Evolutionary conservation across 176 grass and related monocot species (phyloP), one percentile per base, ranked within the genome.

Genomic region (Zizania latifolia): DNA sequence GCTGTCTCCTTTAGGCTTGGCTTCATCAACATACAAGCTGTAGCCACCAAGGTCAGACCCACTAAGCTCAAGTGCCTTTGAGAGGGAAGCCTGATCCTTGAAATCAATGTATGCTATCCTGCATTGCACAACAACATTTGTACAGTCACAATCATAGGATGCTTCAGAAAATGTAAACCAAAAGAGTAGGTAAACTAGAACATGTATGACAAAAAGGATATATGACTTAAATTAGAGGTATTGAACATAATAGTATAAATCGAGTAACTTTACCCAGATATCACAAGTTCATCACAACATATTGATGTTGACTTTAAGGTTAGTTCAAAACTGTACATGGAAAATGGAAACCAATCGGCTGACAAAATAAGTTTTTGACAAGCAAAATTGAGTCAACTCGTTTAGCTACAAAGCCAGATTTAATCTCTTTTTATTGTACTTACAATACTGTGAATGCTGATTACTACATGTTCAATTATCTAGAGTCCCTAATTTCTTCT

Each of bases 91-190:
- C 59, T 86, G 74, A 8, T 85, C 91, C 1, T 46, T 41, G 6
- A 98, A 92, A 82, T 98, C 94, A 9, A 98, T 59, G 84, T 92
- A 98, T 33, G 94, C 94, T 16, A 93, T 89, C 51, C 94, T 98
- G 81, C 43, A 84, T 10, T 62, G 6, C 30, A 16, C 6, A n/a
- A n/a, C n/a, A 75, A 3, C 13, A 71, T 61, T 24, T 13, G n/a
- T 39, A 40, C 10, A 65, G 35, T 65, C 10, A 63, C n/a, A n/a
- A 66, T 66, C 36, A 41, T 35, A 16, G 11, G 36, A 40, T 41
- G 21, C 38, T 41, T 15, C 36, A 66, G 63, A 30, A 19, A 77
- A n/a, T 22, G 35, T 64, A 17, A 38, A n/a, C 0, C 8, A 67
- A 68, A 30, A 31, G 11, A 41, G 11, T 19, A 24, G 11, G 2